A percentile compares a stretch with the other conserved stretches of the same genome.
phyloP scores from a whole-genome alignment of 139 green algal species.

The Micractinium conductrix region DNA sequence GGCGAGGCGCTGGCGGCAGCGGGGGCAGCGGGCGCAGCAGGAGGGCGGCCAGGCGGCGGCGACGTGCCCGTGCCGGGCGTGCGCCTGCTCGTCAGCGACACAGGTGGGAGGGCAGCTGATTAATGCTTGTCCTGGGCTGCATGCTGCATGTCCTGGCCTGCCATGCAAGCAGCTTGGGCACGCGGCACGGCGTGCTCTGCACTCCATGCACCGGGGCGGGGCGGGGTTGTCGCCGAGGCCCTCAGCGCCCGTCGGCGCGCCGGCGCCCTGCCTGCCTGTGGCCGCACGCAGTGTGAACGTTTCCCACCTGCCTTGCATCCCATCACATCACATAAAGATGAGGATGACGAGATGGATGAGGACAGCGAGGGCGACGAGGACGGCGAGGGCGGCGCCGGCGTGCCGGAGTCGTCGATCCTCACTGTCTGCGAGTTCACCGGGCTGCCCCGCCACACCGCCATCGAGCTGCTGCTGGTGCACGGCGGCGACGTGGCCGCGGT shows the following conservation, averaged over 20 bases:
- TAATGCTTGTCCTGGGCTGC: background rate
- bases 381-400: background rate
- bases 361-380: background rate
- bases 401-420: slow-evolving; percentile 21
- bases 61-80: slow-evolving; percentile 20
- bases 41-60: background rate
- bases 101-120: background rate
- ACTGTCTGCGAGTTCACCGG: slow-evolving; percentile 24
- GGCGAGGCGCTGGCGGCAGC: background rate
- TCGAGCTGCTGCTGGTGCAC: slow-evolving; percentile 30
- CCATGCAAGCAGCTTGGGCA: too few species aligned
- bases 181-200: too few species aligned
- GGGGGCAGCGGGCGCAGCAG: background rate
- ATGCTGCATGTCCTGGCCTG: too few species aligned
- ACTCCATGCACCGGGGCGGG: too few species aligned
- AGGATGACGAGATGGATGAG: slow-evolving; percentile 12
- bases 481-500: slow-evolving; percentile 3
- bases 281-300: too few species aligned
- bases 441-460: slow-evolving; percentile 26
- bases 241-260: too few species aligned
- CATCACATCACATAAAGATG: too few species aligned
- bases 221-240: too few species aligned
- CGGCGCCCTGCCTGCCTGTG: too few species aligned
- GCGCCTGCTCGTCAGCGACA: background rate
- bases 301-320: background rate